Conservation (phyloP, 192 early-diverging fungal genomes). For the Rhizoclosmatium globosum region DNA sequence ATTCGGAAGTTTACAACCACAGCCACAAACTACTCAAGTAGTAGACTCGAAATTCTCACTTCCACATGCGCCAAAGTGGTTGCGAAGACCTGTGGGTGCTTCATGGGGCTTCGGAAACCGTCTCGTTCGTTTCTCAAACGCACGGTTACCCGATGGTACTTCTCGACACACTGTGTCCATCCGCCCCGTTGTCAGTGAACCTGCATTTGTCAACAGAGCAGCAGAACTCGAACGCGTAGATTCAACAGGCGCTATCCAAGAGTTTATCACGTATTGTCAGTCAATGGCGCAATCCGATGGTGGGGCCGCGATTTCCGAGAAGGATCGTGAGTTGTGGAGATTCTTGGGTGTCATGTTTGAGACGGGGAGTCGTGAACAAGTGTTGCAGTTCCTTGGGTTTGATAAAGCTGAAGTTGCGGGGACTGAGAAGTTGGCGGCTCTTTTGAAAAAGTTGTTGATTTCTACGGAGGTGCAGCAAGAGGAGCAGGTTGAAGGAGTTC, state of each 20-base stretch:
- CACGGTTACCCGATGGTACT: slow-evolving; percentile 4
- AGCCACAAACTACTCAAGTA: slow-evolving; percentile 34
- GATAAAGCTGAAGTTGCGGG: slow-evolving; percentile 63
- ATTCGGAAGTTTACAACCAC: slow-evolving; percentile 37
- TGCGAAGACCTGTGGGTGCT: slow-evolving; percentile 85
- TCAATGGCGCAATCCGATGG: slow-evolving; percentile 32
- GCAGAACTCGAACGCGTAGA: slow-evolving; percentile 74
- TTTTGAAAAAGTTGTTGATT: slow-evolving; percentile 57
- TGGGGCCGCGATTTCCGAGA: slow-evolving; percentile 39
- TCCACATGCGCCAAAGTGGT: slow-evolving; percentile 91
- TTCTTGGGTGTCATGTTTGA: slow-evolving; percentile 88
- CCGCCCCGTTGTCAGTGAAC: slow-evolving; percentile 74
- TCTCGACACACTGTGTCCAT: slow-evolving; percentile 59
- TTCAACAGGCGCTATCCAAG: slow-evolving; percentile 24
- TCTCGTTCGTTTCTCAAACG: slow-evolving; percentile 78
- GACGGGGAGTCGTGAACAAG: slow-evolving; percentile 76
- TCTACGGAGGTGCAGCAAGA: slow-evolving; percentile 20
- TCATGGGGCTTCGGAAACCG: slow-evolving; percentile 92
- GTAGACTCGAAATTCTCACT: slow-evolving; percentile 43
- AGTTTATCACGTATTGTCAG: slow-evolving; percentile 51
- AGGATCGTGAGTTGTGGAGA: slow-evolving; percentile 71
- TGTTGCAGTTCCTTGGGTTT: slow-evolving; percentile 91
- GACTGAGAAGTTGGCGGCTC: slow-evolving; percentile 61
- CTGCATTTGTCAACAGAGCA: slow-evolving; percentile 72
- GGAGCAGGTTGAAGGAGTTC: slow-evolving; percentile 23